Base-by-base conservation (phyloP, 2,329 filamentous ascomycete genomes). In the Penicillium verrucosum region DNA sequence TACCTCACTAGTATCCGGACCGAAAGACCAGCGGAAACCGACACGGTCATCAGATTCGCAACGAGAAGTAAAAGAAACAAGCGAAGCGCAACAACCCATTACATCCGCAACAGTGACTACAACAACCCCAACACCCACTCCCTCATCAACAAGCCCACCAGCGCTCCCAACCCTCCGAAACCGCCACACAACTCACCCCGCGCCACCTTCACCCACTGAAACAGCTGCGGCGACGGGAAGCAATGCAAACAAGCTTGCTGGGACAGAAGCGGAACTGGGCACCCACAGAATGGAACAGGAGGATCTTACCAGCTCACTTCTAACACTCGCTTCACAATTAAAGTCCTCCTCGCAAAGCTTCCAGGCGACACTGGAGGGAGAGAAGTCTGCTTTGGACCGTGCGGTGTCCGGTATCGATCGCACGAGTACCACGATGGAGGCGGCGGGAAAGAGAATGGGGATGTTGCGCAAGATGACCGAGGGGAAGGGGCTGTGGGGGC, bases 241-340 rank as follows among this genome's bases (percentile, higher is more conserved):
- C 43, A 54, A 40, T 47, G 16, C 52, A 8, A 57, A 63, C 16
- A 65, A 69, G 32, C 60, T 66, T 16, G 58, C 65, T 43, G 82
- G 83, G 16, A 81, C 85, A 1, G 91, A 96, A 76, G 82, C 86
- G 0, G 82, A 92, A 32, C 83, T 96, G 42, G 85, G 89, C 65
- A 83, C 89, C 68, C 85, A 96, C 69, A 88, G 90, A 51, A 80
- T 80, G 52, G 91, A 96, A 76, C 92, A 97, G 74, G 91, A 96
- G 72, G 79, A 82, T 34, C 82, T 97, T 3, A 93, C 92, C 0
- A 81, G 84, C 37, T 92, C 89, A 8, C 86, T 97, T n/a, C 80
- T 96, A 23, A 78, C 83, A 43, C 89, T 97, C 77, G 92, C 93
- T 1, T 79, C 83, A 23, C 84, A 89, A 47, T 82, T 97, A 38